These are phyloP conservation scores for Porphyrellus cyaneotinctus DNA, from an alignment of 768 basidiomycete genomes.

Conservation along the genomic window DNA sequence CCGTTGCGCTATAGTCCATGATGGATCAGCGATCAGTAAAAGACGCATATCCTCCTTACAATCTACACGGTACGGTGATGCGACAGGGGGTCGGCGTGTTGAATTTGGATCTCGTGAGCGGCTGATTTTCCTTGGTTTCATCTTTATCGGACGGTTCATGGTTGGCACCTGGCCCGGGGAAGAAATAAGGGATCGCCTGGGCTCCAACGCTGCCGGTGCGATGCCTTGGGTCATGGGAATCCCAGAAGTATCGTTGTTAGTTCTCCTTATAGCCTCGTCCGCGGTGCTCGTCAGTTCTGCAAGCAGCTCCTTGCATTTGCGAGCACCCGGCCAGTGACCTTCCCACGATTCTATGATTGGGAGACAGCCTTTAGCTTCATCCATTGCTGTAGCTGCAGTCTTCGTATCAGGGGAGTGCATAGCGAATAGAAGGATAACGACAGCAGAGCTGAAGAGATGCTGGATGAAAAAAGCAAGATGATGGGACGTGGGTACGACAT, in stretches of 20 bases:
- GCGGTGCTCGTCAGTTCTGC: conserved; percentile 66
- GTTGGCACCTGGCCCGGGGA: conserved; percentile 40
- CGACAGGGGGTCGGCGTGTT: conserved; percentile 51
- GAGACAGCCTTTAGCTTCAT: conserved; percentile 74
- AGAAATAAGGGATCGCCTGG: conserved; percentile 51
- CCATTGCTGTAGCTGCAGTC: conserved; percentile 69
- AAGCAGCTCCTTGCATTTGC: conserved; percentile 81
- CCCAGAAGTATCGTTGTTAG: conserved; percentile 15
- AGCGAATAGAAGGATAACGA: conserved; percentile 78
- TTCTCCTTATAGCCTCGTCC: conserved; percentile 54
- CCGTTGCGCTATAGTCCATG: conserved; percentile 46
- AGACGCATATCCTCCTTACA: conserved; percentile 38
- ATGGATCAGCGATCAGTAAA: conserved; percentile 12
- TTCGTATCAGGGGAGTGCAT: conserved; percentile 75
- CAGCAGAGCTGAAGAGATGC: conserved; percentile 83
- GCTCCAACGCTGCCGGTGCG: conserved; percentile 41
- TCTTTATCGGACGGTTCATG: conserved; percentile 48
- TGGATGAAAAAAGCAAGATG: conserved; percentile 89
- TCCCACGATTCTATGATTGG: conserved; percentile 75
- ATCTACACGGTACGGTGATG: conserved; percentile 64
- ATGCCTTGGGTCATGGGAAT: conserved; percentile 26
- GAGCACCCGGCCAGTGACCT: conserved; percentile 82
- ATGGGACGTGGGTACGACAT: conserved; percentile 80
- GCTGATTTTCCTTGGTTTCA: conserved; percentile 48
- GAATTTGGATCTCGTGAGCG: conserved; percentile 56